phyloP scores from a whole-genome alignment of 257 asterid genomes.

The Catharanthus roseus region DNA sequence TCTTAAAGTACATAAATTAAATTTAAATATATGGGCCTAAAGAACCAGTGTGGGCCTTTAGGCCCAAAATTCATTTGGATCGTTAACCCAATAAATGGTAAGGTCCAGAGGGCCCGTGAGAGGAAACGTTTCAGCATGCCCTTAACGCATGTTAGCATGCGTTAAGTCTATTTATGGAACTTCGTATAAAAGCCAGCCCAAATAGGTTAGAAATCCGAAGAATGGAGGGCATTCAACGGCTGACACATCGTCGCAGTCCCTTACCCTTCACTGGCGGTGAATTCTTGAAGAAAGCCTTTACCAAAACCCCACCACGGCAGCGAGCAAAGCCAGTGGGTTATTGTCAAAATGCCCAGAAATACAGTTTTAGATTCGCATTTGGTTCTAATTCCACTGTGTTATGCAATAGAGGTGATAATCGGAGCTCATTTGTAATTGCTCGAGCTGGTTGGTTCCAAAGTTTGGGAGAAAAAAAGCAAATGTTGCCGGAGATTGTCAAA shows the following conservation, averaged over 20 bases:
- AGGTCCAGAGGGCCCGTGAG: too few species aligned
- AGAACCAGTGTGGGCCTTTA: too few species aligned
- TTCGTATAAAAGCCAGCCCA: too few species aligned
- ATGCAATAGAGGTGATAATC: conserved; percentile 24
- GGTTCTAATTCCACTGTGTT: neutral
- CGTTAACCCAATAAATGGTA: too few species aligned
- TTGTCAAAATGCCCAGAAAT: conserved; percentile 4
- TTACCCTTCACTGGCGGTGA: conserved; percentile 23
- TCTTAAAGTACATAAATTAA: too few species aligned
- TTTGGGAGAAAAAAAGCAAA: conserved; percentile 43
- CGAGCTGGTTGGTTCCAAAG: conserved; percentile 85
- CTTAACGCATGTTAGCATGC: too few species aligned
- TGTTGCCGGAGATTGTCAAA: conserved; percentile 65
- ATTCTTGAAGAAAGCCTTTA: conserved; percentile 25
- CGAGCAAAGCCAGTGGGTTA: conserved; percentile 25
- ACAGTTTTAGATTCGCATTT: conserved; percentile 21
- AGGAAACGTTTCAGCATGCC: too few species aligned
- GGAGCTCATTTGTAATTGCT: conserved; percentile 31
- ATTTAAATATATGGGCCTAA: too few species aligned
- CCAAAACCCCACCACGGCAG: conserved; percentile 22
- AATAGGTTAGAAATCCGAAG: neutral
- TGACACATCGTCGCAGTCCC: conserved; percentile 37
- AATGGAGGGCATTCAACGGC: conserved; percentile 56
- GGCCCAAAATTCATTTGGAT: too few species aligned
- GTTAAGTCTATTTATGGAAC: too few species aligned